A percentile compares a stretch with the other conserved stretches of the same genome.
These are phyloP conservation scores for Lentinus brumalis DNA, from an alignment of 768 basidiomycete genomes.

Conservation along the genomic window DNA sequence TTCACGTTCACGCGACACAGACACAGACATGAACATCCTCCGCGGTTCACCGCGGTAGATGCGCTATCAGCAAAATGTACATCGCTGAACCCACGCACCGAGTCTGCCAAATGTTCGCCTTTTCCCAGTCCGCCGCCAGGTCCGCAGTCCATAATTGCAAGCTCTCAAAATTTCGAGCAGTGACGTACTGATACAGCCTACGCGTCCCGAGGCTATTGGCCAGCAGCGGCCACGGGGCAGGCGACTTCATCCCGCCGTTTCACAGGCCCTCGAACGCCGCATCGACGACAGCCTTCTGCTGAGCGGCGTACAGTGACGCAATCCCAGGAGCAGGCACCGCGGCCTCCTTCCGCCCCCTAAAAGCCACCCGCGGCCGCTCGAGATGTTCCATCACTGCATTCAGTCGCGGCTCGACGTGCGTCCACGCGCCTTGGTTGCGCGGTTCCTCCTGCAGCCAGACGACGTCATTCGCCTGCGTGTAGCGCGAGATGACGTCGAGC, in stretches of 20 bases:
- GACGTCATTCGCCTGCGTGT: constrained; percentile 44
- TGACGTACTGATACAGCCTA: not conserved
- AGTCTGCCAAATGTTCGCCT: not conserved
- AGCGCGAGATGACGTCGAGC: constrained; percentile 45
- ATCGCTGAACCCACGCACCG: too few species aligned
- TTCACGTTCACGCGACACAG: too few species aligned
- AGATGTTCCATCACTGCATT: constrained; percentile 45
- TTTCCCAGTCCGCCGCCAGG: not conserved
- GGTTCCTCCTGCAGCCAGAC: constrained; percentile 89
- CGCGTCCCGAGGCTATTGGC: not conserved
- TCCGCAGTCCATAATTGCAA: not conserved
- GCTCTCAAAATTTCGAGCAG: not conserved
- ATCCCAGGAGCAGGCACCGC: constrained; percentile 79
- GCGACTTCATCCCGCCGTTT: not conserved
- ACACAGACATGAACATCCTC: too few species aligned
- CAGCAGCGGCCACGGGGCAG: not conserved
- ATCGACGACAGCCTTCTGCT: constrained; percentile 64
- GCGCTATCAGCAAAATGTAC: too few species aligned
- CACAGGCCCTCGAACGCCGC: constrained; percentile 48
- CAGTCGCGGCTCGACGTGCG: constrained; percentile 64
- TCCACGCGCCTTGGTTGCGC: constrained; percentile 82
- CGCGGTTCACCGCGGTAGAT: too few species aligned
- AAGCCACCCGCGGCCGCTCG: constrained; percentile 43
- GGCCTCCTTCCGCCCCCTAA: constrained; percentile 69
- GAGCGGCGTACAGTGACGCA: constrained; percentile 63